Base-by-base conservation (phyloP, 2,329 filamentous ascomycete genomes). In the Talaromyces sp. region DNA sequence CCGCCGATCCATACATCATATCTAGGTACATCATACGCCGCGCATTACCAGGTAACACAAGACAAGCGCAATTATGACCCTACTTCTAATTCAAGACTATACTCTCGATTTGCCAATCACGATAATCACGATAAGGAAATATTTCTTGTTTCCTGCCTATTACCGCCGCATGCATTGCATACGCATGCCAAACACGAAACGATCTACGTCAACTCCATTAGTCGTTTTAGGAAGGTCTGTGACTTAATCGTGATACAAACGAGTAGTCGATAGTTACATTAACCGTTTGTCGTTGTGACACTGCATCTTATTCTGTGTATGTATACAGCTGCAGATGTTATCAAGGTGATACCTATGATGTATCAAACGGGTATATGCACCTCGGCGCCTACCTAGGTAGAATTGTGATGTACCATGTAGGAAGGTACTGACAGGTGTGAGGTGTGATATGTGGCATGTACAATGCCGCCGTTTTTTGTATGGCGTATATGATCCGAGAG, bases 1-100 rank as follows among this genome's bases (percentile, higher is more conserved):
- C 36, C 29, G 59, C 59, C 45, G 59, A 61, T 61, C 59, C 36
- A 61, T 38, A 36, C 31, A 36, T 22, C 34, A 40, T 40, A n/a
- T n/a, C n/a, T n/a, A n/a, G n/a, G n/a, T n/a, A n/a, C n/a, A n/a
- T n/a, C n/a, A n/a, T n/a, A n/a, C n/a, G n/a, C n/a, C n/a, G n/a
- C n/a, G 17, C 19, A 36, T 36, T n/a, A n/a, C n/a, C n/a, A n/a
- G 6, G 59, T 61, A 15, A 51, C 43, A 61, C 40, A 29, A 45
- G 13, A 34, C 13, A 19, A 34, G 31, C 54, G 22, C 43, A 40
- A 43, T 29, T 31, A 45, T 31, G 19, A n/a, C n/a, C n/a, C 1
- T 53, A 25, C 53, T 56, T 56, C 53, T 56, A 15, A 4, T 36
- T 56, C 53, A 38, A 38, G 53, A 25, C 19, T 13, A 29, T 6